These are phyloP conservation scores for Pleurotus salmoneostramineus DNA, from an alignment of 768 basidiomycete species.

Conservation along the genomic window DNA sequence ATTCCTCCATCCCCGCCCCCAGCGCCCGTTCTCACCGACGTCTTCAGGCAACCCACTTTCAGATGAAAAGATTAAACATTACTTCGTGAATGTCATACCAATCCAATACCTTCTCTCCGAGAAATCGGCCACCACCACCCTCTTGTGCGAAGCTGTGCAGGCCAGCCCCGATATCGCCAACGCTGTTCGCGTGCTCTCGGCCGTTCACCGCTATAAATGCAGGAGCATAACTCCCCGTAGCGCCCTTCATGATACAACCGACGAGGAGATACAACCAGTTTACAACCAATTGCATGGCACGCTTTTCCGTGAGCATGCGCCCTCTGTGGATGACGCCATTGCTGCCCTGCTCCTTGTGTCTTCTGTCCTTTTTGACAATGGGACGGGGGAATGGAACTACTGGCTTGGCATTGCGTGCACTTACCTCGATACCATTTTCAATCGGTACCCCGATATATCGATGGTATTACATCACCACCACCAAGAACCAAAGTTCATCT, in stretches of 20 bases:
- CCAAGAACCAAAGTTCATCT: conserved; percentile 45
- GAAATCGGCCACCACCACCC: conserved; percentile 32
- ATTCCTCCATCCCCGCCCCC: too few species aligned
- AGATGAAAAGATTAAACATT: conserved; percentile 34
- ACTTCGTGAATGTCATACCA: conserved; percentile 58
- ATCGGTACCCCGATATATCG: conserved; percentile 34
- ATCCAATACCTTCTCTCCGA: conserved; percentile 72
- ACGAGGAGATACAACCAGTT: neutral
- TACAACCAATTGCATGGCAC: neutral
- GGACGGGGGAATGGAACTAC: conserved; percentile 63
- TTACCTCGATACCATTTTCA: conserved; percentile 51
- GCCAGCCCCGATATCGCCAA: conserved; percentile 39
- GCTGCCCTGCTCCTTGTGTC: conserved; percentile 76
- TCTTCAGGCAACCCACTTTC: conserved; percentile 5
- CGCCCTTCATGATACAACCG: neutral
- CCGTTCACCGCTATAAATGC: conserved; percentile 41
- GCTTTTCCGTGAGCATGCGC: neutral
- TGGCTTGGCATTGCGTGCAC: conserved; percentile 60
- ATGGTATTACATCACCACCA: conserved; percentile 39
- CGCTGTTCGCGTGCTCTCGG: conserved; percentile 62
- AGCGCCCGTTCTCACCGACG: too few species aligned
- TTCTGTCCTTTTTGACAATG: conserved; percentile 76
- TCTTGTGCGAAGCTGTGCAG: conserved; percentile 51
- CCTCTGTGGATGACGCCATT: conserved; percentile 61
- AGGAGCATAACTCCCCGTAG: neutral